phyloP scores from a whole-genome alignment of 2,329 filamentous ascomycete genomes.

The Botrytis fragariae region DNA sequence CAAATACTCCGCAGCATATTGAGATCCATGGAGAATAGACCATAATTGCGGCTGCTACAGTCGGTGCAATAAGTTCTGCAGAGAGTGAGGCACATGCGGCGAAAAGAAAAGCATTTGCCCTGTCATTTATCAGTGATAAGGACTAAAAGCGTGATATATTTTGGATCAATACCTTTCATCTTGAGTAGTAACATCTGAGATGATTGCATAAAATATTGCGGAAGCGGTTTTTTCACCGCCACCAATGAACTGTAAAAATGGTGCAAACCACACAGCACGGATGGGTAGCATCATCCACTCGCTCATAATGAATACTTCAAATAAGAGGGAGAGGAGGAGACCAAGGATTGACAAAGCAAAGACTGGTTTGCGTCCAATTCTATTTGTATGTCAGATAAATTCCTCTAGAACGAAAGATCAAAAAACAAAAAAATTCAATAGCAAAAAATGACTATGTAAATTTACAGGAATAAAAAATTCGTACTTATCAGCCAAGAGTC shows the following conservation, averaged over 20 bases:
- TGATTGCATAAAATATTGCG: slow-evolving; percentile 40
- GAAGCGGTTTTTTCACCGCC: slow-evolving; percentile 40
- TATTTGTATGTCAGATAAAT: slow-evolving; percentile 16
- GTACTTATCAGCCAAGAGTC: slow-evolving; percentile 41
- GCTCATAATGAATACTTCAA: slow-evolving; percentile 39
- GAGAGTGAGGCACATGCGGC: slow-evolving; percentile 36
- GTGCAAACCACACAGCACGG: slow-evolving; percentile 39
- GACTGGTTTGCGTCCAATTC: slow-evolving; percentile 41
- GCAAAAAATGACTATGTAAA: not conserved
- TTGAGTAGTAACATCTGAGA: slow-evolving; percentile 41
- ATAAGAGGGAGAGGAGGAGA: slow-evolving; percentile 34
- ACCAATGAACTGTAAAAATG: slow-evolving; percentile 38
- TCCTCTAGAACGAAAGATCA: not conserved
- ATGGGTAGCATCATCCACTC: slow-evolving; percentile 39
- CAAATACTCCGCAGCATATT: slow-evolving; percentile 25
- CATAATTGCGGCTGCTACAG: slow-evolving; percentile 42
- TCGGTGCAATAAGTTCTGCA: slow-evolving; percentile 41
- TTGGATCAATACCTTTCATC: slow-evolving; percentile 37
- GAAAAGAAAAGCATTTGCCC: slow-evolving; percentile 41
- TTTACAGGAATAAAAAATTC: slow-evolving; percentile 2
- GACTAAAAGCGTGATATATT: not conserved
- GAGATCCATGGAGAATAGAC: slow-evolving; percentile 33
- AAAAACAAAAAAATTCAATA: not conserved
- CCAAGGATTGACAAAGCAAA: slow-evolving; percentile 38
- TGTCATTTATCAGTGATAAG: slow-evolving; percentile 25